A percentile compares a stretch with the other conserved stretches of the same genome.
These are phyloP conservation scores for Candida ovalis DNA, from an alignment of 805 yeast genomes.

Conservation along the genomic window DNA sequence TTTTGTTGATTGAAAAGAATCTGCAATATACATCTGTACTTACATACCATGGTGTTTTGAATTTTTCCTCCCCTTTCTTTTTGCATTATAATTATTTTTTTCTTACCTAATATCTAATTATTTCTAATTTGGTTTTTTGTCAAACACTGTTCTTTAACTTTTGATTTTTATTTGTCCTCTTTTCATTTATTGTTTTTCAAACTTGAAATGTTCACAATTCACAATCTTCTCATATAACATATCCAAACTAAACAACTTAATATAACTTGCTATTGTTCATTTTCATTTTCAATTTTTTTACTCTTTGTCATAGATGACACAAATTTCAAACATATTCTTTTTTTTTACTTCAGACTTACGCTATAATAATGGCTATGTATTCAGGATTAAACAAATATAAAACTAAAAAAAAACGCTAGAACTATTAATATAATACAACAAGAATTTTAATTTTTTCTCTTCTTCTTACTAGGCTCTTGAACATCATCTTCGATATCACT, in stretches of 20 bases:
- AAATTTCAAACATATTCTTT: no score
- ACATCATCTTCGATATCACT: conserved; percentile 10
- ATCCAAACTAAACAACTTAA: no score
- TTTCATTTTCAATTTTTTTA: no score
- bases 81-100: not conserved
- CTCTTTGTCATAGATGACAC: no score
- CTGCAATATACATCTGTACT: not conserved
- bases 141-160: not conserved
- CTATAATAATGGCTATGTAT: no score
- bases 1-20: not conserved
- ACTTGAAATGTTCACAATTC: not conserved
- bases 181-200: not conserved
- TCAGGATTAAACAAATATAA: not conserved
- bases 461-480: conserved; percentile 21
- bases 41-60: not conserved
- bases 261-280: no score
- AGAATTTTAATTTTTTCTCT: conserved; percentile 19
- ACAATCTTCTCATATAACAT: not conserved
- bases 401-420: not conserved
- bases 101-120: not conserved
- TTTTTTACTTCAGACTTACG: no score
- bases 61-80: not conserved
- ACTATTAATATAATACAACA: not conserved
- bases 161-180: not conserved
- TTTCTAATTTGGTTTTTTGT: not conserved